These are phyloP conservation scores for Alternaria triticimaculans DNA, from an alignment of 2,329 filamentous ascomycete genomes.

Conservation along the genomic window DNA sequence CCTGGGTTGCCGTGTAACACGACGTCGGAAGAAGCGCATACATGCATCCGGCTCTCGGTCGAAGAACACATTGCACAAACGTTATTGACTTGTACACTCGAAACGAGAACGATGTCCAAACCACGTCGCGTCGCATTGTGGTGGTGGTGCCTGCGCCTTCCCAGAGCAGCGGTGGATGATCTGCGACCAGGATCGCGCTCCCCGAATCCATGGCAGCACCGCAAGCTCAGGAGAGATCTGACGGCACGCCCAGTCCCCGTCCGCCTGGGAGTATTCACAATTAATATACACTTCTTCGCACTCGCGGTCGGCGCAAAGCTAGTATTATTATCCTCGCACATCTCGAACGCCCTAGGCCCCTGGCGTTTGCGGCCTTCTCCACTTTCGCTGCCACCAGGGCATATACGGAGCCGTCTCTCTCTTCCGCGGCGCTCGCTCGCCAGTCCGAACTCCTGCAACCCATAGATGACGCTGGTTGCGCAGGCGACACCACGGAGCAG, in stretches of 20 bases:
- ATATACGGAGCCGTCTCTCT: conserved; percentile 11
- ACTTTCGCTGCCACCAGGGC: conserved; percentile 14
- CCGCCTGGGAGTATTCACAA: conserved; percentile 13
- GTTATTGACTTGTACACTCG: neutral
- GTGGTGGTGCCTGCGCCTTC: neutral
- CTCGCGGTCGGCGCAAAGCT: conserved; percentile 1
- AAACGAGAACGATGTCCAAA: neutral
- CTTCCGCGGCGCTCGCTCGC: conserved; percentile 33
- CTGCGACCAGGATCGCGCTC: conserved; percentile 25
- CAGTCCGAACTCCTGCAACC: conserved; percentile 16
- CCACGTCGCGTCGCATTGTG: neutral
- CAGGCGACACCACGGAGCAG: conserved; percentile 35
- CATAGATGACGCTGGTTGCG: conserved; percentile 47
- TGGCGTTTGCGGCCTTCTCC: conserved; percentile 32
- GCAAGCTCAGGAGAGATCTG: conserved; percentile 22
- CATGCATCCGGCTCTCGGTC: neutral
- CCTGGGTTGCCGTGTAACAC: conserved; percentile 4
- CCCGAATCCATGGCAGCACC: conserved; percentile 17
- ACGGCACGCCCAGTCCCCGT: conserved; percentile 3
- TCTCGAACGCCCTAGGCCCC: conserved; percentile 22
- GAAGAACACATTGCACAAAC: neutral
- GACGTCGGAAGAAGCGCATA: neutral
- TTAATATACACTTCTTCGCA: conserved; percentile 2
- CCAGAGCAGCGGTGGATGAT: conserved; percentile 25
- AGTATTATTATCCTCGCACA: conserved; percentile 9